Percentiles rank a stretch among this genome's conserved stretches.
These are phyloP conservation scores for Mortierella sp. DNA, from an alignment of 371 early-diverging fungal species.

Conservation along the genomic window DNA sequence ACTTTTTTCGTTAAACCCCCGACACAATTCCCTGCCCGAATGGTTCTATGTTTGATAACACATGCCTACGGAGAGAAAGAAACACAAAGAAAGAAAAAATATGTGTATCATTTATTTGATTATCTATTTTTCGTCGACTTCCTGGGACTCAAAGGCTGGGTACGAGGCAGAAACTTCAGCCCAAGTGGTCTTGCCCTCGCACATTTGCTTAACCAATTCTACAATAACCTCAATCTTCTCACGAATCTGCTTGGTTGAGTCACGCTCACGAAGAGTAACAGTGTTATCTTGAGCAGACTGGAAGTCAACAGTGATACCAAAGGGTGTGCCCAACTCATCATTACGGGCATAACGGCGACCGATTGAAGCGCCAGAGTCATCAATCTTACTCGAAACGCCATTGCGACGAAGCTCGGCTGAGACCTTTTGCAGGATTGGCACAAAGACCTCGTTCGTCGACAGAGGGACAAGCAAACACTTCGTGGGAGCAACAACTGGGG, in stretches of 20 bases:
- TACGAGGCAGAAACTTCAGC: constrained; percentile 70
- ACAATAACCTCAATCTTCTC: constrained; percentile 80
- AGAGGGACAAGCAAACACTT: constrained; percentile 96
- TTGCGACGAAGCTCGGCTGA: constrained; percentile 70
- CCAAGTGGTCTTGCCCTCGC: constrained; percentile 79
- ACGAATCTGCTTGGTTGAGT: constrained; percentile 97
- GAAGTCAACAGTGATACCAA: constrained; percentile 99
- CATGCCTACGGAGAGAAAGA: not conserved
- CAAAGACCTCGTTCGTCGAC: constrained; percentile 82
- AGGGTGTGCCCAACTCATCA: constrained; percentile 99
- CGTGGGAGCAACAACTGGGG: constrained; percentile 92
- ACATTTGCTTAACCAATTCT: constrained; percentile 77
- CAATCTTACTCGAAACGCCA: constrained; percentile 85
- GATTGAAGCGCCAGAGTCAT: constrained; percentile 93
- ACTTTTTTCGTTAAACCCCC: not conserved
- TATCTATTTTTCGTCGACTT: constrained; percentile 35
- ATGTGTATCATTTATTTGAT: not conserved
- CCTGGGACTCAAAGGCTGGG: constrained; percentile 66
- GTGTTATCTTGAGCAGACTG: constrained; percentile 94
- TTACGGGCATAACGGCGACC: constrained; percentile 98
- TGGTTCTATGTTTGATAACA: not conserved
- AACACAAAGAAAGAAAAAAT: not conserved
- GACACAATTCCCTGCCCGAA: not conserved
- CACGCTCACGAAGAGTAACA: constrained; percentile 98
- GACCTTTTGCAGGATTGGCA: constrained; percentile 60